Conservation (phyloP, 805 yeast species). For the Spathaspora girioi region DNA sequence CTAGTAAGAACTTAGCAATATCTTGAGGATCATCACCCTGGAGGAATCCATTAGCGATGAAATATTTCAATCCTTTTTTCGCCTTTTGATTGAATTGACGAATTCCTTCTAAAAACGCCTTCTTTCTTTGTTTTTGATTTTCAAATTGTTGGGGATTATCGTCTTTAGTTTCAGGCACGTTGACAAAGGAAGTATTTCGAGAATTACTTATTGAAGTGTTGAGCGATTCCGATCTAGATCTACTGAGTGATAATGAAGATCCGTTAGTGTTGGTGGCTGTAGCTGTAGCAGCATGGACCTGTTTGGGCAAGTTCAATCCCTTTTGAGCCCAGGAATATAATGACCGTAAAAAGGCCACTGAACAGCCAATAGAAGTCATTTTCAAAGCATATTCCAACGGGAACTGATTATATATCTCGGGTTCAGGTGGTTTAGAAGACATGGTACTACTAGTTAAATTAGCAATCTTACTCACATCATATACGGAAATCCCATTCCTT, state of each 20-base stretch:
- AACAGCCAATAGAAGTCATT: conserved; percentile 72
- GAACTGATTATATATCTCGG: conserved; percentile 48
- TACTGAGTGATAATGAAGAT: conserved; percentile 13
- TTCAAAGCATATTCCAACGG: conserved; percentile 85
- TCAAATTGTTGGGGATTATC: conserved; percentile 88
- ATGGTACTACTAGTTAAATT: conserved; percentile 68
- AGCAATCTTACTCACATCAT: conserved; percentile 71
- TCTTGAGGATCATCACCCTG: conserved; percentile 55
- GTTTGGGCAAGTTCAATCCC: conserved; percentile 18
- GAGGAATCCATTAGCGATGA: conserved; percentile 64
- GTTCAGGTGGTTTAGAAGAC: conserved; percentile 51
- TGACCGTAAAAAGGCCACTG: conserved; percentile 79
- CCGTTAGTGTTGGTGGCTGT: conserved; percentile 7
- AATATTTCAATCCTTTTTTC: conserved; percentile 65
- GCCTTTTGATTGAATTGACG: conserved; percentile 82
- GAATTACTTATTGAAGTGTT: conserved; percentile 22
- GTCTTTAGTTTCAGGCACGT: conserved; percentile 25
- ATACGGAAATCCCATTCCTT: conserved; percentile 61
- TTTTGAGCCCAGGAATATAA: conserved; percentile 85
- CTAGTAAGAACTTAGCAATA: conserved; percentile 71
- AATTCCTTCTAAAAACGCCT: conserved; percentile 73
- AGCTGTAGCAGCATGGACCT: not conserved
- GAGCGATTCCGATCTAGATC: conserved; percentile 29
- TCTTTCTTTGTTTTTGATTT: conserved; percentile 75
- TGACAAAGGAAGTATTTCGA: conserved; percentile 18